Evolutionary conservation across 176 grass and related monocot genomes (phyloP), one percentile per base, ranked within the genome.

Genomic region (Triticum monococcum): DNA sequence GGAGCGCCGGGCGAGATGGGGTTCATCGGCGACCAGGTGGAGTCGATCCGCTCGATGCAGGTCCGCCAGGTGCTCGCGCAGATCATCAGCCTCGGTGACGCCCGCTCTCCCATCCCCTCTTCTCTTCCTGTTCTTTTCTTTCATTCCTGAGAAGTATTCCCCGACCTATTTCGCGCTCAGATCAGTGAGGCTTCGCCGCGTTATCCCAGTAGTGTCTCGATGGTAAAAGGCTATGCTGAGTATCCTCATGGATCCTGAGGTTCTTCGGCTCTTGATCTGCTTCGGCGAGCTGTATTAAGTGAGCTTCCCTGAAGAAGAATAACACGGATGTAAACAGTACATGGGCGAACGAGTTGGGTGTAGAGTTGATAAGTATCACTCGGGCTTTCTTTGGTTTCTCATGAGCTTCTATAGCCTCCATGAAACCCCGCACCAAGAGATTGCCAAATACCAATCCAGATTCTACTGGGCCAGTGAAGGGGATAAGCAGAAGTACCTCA

Each of bases 31-130:
- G 16, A 84, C 52, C 25, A 71, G 68, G 36, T 74, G 81, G 54
- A 84, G 81, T 74, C 81, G 68, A 84, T 84, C 81, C 69, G 81
- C 69, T 74, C 68, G 35, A n/a, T 74, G 16, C 68, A 83, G 81
- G 38, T 74, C 54, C 81, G 81, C 36, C 52, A 43, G 26, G 23
- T 61, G 1, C 68, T 83, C 33, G 11, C 54, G 5, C 81, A 83
- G 24, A 83, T 63, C 33, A 83, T 83, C 54, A 74, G 68, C 81
- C 81, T 83, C 32, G 81, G 81, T 84, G 69, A 84, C 9, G 11
- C 57, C 25, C 25, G 2, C 26, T 72, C 12, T 65, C 56, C 14
- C 37, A 32, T 41, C 32, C 16, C 68, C 1, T 38, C 22, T 25
- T 60, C 14, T 61, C 23, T 68, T 13, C 0, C 14, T 16, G 4